phyloP scores from a whole-genome alignment of 495 filamentous ascomycete genomes.

The Hypoxylon lienhwacheense region DNA sequence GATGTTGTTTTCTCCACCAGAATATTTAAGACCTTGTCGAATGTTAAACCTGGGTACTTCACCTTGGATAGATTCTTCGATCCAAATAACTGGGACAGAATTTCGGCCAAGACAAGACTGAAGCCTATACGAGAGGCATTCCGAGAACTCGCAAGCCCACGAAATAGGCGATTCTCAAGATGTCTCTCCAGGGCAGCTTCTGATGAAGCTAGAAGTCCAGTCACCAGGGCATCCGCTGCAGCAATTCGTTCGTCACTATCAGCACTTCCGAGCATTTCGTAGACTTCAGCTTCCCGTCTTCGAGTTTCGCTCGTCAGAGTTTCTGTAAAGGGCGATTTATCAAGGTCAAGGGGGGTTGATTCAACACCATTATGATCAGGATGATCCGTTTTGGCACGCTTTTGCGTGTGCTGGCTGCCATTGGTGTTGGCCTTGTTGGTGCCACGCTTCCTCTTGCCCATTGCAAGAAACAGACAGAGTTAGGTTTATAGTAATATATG shows the following conservation, averaged over 20 bases:
- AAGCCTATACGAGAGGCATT: constrained; percentile 92
- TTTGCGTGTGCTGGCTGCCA: constrained; percentile 43
- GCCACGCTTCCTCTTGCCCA: constrained; percentile 51
- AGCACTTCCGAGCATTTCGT: constrained; percentile 56
- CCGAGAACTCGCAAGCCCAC: constrained; percentile 84
- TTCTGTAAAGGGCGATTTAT: constrained; percentile 50
- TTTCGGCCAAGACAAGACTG: constrained; percentile 83
- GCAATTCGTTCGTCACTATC: constrained; percentile 52
- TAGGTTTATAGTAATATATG: not conserved
- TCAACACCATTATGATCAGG: constrained; percentile 33
- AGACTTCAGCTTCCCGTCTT: constrained; percentile 53
- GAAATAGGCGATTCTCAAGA: constrained; percentile 69
- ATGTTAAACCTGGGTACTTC: constrained; percentile 54
- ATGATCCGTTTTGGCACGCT: constrained; percentile 47
- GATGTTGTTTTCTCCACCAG: constrained; percentile 68
- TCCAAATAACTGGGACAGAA: constrained; percentile 66
- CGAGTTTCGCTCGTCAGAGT: constrained; percentile 46
- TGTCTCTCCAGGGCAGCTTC: constrained; percentile 54
- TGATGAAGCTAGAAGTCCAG: constrained; percentile 46
- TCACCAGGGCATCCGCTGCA: constrained; percentile 54
- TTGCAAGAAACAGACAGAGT: constrained; percentile 13
- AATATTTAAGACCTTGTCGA: constrained; percentile 62
- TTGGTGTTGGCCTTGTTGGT: constrained; percentile 38
- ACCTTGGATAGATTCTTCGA: constrained; percentile 42
- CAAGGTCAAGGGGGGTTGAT: constrained; percentile 37